Evolutionary conservation across 305 asterid species (phyloP).

Genomic region (Salvia sclarea): DNA sequence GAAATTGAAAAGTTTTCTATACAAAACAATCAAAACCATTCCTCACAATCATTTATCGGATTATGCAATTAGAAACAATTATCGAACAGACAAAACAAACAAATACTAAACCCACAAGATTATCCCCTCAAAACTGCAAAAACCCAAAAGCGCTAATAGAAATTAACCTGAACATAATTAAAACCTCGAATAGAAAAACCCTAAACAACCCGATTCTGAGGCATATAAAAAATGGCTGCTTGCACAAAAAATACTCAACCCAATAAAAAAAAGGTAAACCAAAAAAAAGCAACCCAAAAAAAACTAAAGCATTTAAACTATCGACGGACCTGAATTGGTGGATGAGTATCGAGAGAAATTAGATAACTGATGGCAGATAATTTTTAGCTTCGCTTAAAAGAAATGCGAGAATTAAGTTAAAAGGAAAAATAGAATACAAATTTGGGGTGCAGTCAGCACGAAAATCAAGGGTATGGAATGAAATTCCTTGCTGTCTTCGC

Average conservation of each 20-base stretch:
- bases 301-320: neutral
- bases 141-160: constrained; percentile 30
- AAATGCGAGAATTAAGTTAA: constrained; percentile 32
- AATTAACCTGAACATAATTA: constrained; percentile 51
- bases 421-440: constrained; percentile 20
- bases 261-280: neutral
- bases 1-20: neutral
- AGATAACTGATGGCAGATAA: constrained; percentile 35
- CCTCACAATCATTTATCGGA: neutral
- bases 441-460: constrained; percentile 29
- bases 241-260: neutral
- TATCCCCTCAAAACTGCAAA: neutral
- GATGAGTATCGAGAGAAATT: constrained; percentile 38
- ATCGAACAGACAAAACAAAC: constrained; percentile 3
- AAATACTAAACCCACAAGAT: constrained; percentile 21
- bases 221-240: constrained; percentile 18
- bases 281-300: neutral
- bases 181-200: constrained; percentile 41
- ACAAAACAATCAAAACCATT: constrained; percentile 2
- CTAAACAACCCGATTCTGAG: constrained; percentile 31
- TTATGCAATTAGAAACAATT: constrained; percentile 15
- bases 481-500: constrained; percentile 23
- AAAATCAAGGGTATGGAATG: constrained; percentile 23
- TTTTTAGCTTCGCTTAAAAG: constrained; percentile 38
- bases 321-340: constrained; percentile 47